Percentiles rank a stretch among this genome's conserved stretches.
Evolutionary conservation across 140 eudicot genomes (phyloP).

Genomic region (Senecio squalidus): DNA sequence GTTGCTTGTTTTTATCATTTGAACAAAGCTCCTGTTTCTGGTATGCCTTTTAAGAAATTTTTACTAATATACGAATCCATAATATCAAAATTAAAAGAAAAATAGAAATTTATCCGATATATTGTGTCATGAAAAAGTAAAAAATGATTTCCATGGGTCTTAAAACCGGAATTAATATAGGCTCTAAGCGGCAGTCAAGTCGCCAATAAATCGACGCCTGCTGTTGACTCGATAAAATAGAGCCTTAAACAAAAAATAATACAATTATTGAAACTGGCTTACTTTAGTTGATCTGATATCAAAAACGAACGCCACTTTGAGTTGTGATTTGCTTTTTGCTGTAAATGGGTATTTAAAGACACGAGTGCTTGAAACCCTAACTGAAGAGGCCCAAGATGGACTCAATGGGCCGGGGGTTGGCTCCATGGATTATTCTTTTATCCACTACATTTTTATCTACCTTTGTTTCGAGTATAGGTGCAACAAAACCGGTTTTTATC

Average conservation of each 20-base stretch:
- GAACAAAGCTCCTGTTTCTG: constrained; percentile 57
- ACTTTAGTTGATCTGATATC: no score
- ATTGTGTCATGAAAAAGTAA: constrained; percentile 48
- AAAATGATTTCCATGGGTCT: constrained; percentile 41
- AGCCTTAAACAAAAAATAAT: constrained; percentile 29
- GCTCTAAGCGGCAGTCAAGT: constrained; percentile 90
- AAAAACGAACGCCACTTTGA: no score
- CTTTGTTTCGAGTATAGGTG: no score
- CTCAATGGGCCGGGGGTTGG: no score
- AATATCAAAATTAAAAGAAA: background rate
- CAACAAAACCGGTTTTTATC: no score
- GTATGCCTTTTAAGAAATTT: constrained; percentile 33
- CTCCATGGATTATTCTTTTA: no score
- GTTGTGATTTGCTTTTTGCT: no score
- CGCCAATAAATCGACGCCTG: constrained; percentile 56
- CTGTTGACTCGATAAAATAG: constrained; percentile 70
- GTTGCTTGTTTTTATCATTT: constrained; percentile 18
- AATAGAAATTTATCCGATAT: constrained; percentile 23
- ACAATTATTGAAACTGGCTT: no score
- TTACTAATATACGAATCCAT: background rate
- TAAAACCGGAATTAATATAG: constrained; percentile 36
- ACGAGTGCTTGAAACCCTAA: no score
- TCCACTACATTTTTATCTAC: no score
- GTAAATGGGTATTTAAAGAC: no score
- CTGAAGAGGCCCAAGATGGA: no score